Evolutionary conservation across 2,329 filamentous ascomycete species (phyloP).

Genomic region (Ramularia endophylla): DNA sequence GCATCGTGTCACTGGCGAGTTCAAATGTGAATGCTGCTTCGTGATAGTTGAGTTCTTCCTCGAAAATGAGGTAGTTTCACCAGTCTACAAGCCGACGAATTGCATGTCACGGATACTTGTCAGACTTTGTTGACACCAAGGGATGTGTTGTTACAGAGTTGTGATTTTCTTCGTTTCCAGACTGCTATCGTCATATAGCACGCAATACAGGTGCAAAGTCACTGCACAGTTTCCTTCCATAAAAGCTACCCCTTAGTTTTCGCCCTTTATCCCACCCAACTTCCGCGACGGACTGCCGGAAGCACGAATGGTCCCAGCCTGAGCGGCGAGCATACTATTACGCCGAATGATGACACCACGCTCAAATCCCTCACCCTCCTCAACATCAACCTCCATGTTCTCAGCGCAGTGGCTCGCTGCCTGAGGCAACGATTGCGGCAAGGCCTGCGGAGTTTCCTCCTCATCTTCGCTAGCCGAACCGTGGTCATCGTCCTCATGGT

Average conservation of each 20-base stretch:
- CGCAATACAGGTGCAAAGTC: too few species aligned
- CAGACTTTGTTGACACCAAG: too few species aligned
- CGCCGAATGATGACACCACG: constrained; percentile 31
- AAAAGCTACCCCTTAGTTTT: too few species aligned
- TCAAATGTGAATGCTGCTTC: not conserved
- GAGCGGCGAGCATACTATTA: constrained; percentile 26
- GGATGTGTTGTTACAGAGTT: too few species aligned
- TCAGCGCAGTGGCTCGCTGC: constrained; percentile 22
- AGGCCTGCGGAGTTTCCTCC: constrained; percentile 12
- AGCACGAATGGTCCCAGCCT: constrained; percentile 6
- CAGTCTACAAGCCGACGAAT: not conserved
- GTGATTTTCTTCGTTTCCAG: too few species aligned
- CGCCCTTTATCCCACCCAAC: too few species aligned
- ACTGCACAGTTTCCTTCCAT: too few species aligned
- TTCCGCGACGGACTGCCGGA: too few species aligned
- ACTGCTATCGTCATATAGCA: too few species aligned
- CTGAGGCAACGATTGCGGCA: constrained; percentile 6
- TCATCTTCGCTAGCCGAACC: constrained; percentile 28
- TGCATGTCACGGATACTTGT: too few species aligned
- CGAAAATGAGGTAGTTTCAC: too few species aligned
- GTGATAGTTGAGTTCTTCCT: not conserved
- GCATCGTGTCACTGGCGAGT: constrained; percentile 3
- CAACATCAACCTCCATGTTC: constrained; percentile 31
- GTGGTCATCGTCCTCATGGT: constrained; percentile 45
- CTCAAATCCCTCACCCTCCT: constrained; percentile 32